A percentile compares a stretch with the other conserved stretches of the same genome.
Conservation (phyloP, 176 grass and related monocot species). For the Saccharum spontaneum region DNA sequence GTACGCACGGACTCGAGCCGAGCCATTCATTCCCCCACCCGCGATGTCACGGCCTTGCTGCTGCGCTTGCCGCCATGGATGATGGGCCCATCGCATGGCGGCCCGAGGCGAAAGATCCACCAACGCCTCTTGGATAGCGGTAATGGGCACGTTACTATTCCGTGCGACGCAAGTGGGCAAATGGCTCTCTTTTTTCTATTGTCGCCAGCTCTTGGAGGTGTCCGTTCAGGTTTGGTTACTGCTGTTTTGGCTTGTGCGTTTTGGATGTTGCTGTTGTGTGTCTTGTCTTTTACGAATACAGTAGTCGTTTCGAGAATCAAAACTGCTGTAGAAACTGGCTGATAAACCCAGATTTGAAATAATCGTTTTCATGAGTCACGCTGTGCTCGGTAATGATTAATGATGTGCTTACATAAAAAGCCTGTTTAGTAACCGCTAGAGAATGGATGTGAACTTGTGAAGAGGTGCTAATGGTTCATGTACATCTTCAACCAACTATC, state of each 20-base stretch:
- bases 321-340: neutral
- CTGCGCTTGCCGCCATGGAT: neutral
- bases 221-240: neutral
- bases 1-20: neutral
- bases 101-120: neutral
- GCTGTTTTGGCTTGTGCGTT: neutral
- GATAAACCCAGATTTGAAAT: neutral
- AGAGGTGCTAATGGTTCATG: no score
- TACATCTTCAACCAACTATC: no score
- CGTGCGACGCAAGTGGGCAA: neutral
- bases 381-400: neutral
- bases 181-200: neutral
- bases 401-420: neutral
- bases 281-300: neutral
- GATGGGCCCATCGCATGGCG: neutral
- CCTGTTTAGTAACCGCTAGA: no score
- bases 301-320: neutral
- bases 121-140: neutral
- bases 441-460: neutral
- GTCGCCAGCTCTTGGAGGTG: neutral
- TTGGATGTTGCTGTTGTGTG: neutral
- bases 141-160: neutral
- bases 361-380: neutral
- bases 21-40: no score
- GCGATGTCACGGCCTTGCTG: neutral